Evolutionary conservation across 495 filamentous ascomycete species (phyloP).

Genomic region (Evansstolkia leycettana): DNA sequence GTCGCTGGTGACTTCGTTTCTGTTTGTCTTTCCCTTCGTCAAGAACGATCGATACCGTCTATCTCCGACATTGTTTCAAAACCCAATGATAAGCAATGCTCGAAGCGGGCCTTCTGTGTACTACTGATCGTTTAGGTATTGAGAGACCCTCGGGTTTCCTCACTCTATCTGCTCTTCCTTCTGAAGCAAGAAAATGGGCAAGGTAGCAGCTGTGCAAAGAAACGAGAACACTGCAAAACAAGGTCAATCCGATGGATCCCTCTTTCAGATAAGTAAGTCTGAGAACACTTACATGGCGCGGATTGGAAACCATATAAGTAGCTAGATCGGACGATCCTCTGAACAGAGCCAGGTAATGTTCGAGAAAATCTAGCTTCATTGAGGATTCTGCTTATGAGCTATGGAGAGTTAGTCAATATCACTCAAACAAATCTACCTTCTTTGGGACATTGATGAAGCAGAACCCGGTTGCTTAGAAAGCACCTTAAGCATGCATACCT

Average conservation of each 20-base stretch:
- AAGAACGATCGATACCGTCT: too few species aligned
- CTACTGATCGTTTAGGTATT: too few species aligned
- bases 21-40: too few species aligned
- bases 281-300: constrained; percentile 18
- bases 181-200: neutral
- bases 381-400: constrained; percentile 17
- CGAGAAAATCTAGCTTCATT: constrained; percentile 11
- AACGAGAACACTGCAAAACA: neutral
- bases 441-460: neutral
- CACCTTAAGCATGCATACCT: too few species aligned
- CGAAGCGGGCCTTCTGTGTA: too few species aligned
- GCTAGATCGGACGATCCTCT: constrained; percentile 6
- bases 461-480: too few species aligned
- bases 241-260: neutral
- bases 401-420: neutral
- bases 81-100: too few species aligned
- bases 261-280: too few species aligned
- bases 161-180: neutral
- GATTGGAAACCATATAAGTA: constrained; percentile 17
- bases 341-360: constrained; percentile 6
- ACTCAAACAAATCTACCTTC: neutral
- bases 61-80: too few species aligned
- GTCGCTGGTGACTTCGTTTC: too few species aligned
- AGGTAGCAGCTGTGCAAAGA: neutral
- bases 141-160: neutral